Conservation (phyloP, 2,329 filamentous ascomycete genomes). For the Colletotrichum sp. region DNA sequence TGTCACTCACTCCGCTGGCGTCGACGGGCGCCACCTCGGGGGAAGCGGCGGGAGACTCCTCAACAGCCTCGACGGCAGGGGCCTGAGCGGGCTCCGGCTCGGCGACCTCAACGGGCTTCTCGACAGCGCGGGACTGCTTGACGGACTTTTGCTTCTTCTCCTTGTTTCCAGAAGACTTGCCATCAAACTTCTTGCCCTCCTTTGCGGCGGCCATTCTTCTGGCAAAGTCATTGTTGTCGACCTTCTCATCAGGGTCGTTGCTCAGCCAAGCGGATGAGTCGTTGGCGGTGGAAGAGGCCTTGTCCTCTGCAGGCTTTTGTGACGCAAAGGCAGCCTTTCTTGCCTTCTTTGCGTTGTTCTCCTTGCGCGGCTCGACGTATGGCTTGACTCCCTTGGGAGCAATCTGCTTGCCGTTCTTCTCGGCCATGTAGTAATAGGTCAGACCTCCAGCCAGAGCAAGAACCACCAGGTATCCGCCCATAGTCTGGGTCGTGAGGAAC, state of each 20-base stretch:
- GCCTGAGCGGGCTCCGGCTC: slow-evolving; percentile 66
- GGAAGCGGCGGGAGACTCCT: slow-evolving; percentile 72
- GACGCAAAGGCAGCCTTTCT: slow-evolving; percentile 45
- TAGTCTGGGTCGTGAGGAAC: slow-evolving; percentile 17
- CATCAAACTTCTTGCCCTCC: slow-evolving; percentile 67
- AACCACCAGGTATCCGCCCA: slow-evolving; percentile 21
- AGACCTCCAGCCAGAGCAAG: slow-evolving; percentile 18
- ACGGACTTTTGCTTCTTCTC: slow-evolving; percentile 71
- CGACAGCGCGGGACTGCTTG: slow-evolving; percentile 69
- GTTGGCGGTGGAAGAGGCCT: slow-evolving; percentile 30
- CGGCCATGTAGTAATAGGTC: slow-evolving; percentile 19
- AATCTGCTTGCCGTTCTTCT: slow-evolving; percentile 31
- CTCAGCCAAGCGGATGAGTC: slow-evolving; percentile 31
- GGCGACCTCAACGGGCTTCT: slow-evolving; percentile 55
- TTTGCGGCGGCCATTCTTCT: slow-evolving; percentile 74
- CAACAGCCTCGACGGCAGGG: slow-evolving; percentile 69
- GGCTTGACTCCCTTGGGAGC: slow-evolving; percentile 33
- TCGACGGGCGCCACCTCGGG: slow-evolving; percentile 63
- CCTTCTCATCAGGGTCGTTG: slow-evolving; percentile 57
- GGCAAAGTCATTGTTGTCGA: slow-evolving; percentile 78
- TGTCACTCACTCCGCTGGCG: slow-evolving; percentile 80
- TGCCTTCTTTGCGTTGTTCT: slow-evolving; percentile 52
- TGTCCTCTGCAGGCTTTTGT: slow-evolving; percentile 37
- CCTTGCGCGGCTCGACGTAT: slow-evolving; percentile 37
- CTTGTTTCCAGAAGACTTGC: slow-evolving; percentile 60